Percentiles rank a stretch among this genome's conserved stretches.
phyloP scores from a whole-genome alignment of 2,329 filamentous ascomycete genomes.

The Aspergillus brasiliensis region DNA sequence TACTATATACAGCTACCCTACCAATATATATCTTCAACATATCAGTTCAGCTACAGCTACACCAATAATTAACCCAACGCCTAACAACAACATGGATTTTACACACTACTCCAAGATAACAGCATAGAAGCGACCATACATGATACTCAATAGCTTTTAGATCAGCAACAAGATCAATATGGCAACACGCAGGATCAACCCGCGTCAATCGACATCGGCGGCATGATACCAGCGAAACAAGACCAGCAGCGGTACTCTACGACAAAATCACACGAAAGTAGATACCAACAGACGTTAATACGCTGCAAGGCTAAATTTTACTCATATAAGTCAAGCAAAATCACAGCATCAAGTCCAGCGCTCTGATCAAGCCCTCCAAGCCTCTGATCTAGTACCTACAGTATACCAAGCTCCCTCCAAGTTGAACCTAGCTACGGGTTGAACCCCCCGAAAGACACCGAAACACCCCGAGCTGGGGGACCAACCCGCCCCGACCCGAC shows the following conservation, averaged over 20 bases:
- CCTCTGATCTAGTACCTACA: background rate
- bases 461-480: background rate
- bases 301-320: background rate
- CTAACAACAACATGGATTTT: too few relatives aligned
- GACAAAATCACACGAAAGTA: too few relatives aligned
- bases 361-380: background rate
- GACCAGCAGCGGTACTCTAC: background rate
- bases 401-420: background rate
- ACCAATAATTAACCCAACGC: too few relatives aligned
- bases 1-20: background rate
- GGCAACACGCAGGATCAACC: background rate
- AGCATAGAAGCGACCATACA: too few relatives aligned
- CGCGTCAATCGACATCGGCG: background rate
- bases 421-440: slow-evolving; percentile 1
- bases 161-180: background rate
- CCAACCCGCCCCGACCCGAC: background rate
- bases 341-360: background rate
- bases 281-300: background rate
- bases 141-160: too few relatives aligned
- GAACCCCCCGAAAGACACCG: background rate
- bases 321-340: background rate
- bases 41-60: background rate
- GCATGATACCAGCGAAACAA: background rate
- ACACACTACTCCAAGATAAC: too few relatives aligned
- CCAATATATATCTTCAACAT: background rate